A percentile compares a stretch with the other conserved stretches of the same genome.
Conservation (phyloP, 345 rosid species). For the Streptanthus diversifolius region DNA sequence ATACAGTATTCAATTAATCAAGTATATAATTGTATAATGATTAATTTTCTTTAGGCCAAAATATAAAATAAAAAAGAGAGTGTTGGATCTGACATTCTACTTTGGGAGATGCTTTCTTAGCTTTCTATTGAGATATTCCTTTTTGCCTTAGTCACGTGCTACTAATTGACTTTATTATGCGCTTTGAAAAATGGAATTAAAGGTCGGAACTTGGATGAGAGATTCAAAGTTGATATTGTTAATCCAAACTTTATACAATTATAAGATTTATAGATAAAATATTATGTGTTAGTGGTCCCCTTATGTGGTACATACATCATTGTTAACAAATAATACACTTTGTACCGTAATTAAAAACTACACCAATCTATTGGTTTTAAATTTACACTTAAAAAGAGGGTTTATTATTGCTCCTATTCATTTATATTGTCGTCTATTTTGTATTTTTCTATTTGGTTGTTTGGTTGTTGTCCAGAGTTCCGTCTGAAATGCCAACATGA, state of each 20-base stretch:
- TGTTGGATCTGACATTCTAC: conserved; percentile 31
- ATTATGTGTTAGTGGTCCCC: conserved; percentile 25
- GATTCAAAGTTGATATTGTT: conserved; percentile 19
- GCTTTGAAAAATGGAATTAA: not conserved
- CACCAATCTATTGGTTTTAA: not conserved
- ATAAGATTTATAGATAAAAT: not conserved
- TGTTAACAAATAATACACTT: not conserved
- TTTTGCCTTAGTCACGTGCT: conserved; percentile 32
- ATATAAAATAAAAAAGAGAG: not conserved
- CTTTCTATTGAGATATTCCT: conserved; percentile 1
- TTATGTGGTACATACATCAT: conserved; percentile 9
- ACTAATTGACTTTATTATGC: conserved; percentile 23
- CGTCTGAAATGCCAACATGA: conserved; percentile 8
- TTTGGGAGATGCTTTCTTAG: conserved; percentile 21
- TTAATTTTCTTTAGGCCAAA: conserved; percentile 12
- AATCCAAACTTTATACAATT: conserved; percentile 11
- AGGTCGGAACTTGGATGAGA: conserved; percentile 5
- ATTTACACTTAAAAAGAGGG: not conserved
- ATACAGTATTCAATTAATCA: too few species aligned
- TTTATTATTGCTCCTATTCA: too few species aligned
- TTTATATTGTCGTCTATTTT: conserved; percentile 1
- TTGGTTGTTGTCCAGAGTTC: conserved; percentile 17
- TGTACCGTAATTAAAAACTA: not conserved
- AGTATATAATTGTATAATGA: conserved; percentile 2
- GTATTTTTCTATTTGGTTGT: not conserved